A percentile compares a stretch with the other conserved stretches of the same genome.
phyloP scores from a whole-genome alignment of 805 yeast species.

The Ogataea naganishii region DNA sequence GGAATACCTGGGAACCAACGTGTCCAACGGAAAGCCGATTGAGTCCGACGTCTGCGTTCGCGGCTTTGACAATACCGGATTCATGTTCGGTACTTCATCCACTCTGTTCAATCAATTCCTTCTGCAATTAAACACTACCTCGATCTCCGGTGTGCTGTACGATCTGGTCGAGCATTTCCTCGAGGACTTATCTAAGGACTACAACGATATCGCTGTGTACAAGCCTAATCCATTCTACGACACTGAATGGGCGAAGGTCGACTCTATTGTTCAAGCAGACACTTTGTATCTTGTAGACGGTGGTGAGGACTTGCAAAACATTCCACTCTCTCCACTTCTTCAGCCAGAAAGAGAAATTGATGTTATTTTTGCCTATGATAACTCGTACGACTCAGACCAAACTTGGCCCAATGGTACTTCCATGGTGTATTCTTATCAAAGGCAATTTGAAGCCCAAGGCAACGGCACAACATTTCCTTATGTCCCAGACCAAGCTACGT shows the following conservation, averaged over 20 bases:
- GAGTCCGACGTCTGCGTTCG: constrained; percentile 39
- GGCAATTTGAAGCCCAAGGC: constrained; percentile 48
- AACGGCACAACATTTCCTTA: constrained; percentile 65
- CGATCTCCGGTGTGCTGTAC: constrained; percentile 36
- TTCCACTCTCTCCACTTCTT: constrained; percentile 59
- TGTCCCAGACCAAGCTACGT: constrained; percentile 63
- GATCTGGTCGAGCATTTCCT: constrained; percentile 39
- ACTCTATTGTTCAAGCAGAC: constrained; percentile 29
- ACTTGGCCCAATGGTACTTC: constrained; percentile 66
- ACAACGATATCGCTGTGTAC: constrained; percentile 63
- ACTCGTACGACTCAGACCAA: constrained; percentile 53
- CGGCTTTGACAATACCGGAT: constrained; percentile 79
- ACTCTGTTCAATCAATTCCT: constrained; percentile 66
- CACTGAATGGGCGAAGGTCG: constrained; percentile 27
- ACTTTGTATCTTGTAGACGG: constrained; percentile 63
- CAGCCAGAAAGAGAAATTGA: constrained; percentile 57
- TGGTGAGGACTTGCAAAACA: constrained; percentile 67
- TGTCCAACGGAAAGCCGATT: constrained; percentile 49
- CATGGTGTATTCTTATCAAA: constrained; percentile 42
- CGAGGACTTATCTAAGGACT: constrained; percentile 29
- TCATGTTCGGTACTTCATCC: constrained; percentile 75
- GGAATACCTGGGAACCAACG: constrained; percentile 61
- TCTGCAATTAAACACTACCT: constrained; percentile 46
- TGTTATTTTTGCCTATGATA: constrained; percentile 56
- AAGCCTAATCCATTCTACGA: constrained; percentile 64